Evolutionary conservation across 129 eudicot genomes (phyloP).

Genomic region (Ambrosia trifida): DNA sequence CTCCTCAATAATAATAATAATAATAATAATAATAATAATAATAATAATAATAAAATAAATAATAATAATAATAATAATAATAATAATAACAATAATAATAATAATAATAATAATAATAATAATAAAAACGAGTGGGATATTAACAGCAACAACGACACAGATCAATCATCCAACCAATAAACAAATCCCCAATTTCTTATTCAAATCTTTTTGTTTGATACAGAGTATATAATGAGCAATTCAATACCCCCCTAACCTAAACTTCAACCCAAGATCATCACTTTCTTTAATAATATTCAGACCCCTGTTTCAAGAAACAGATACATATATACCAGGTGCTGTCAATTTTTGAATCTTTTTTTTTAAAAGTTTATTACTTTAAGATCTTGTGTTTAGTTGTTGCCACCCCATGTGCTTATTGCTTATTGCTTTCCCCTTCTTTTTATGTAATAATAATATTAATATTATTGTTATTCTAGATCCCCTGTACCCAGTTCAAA

Average conservation of each 20-base stretch:
- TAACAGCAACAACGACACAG: constrained; percentile 19
- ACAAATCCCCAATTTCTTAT: not conserved
- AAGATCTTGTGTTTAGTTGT: constrained; percentile 21
- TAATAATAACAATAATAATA: too few species aligned
- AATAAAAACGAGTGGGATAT: not conserved
- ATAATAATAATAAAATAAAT: too few species aligned
- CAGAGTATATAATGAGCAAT: not conserved
- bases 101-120: too few species aligned
- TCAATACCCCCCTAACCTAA: not conserved
- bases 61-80: too few species aligned
- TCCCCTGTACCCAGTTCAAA: constrained; percentile 25
- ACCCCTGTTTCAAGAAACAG: constrained; percentile 27
- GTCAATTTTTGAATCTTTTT: constrained; percentile 12
- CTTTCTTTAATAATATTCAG: constrained; percentile 25
- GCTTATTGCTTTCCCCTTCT: constrained; percentile 7
- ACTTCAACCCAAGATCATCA: constrained; percentile 9
- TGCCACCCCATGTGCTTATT: constrained; percentile 32
- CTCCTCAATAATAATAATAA: too few species aligned
- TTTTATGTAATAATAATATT: constrained; percentile 24
- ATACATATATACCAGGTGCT: constrained; percentile 28
- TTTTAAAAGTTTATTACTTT: constrained; percentile 17
- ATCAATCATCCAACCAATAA: not conserved
- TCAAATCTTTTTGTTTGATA: not conserved
- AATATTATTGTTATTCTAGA: constrained; percentile 8
- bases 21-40: too few species aligned